Evolutionary conservation across 1,284 basidiomycete species (phyloP).

Genomic region (Vanrija pseudolonga): DNA sequence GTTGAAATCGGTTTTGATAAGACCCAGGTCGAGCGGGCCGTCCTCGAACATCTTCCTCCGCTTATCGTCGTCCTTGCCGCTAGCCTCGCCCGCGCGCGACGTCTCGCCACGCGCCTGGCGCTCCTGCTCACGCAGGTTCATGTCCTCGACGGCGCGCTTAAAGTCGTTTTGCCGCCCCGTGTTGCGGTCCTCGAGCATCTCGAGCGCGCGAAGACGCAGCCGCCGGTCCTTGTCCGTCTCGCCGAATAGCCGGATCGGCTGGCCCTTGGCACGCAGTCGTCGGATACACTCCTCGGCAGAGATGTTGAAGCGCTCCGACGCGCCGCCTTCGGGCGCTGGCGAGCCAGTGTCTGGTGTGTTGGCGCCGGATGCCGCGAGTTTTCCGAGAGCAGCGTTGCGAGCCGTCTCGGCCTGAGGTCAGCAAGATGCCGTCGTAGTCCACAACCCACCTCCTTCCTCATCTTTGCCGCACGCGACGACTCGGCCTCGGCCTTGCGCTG

Average conservation of each 20-base stretch:
- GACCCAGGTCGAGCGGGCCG: conserved; percentile 58
- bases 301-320: conserved; percentile 68
- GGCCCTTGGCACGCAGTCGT: conserved; percentile 81
- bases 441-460: conserved; percentile 42
- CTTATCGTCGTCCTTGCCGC: conserved; percentile 2
- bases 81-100: neutral
- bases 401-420: conserved; percentile 27
- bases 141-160: conserved; percentile 81
- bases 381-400: conserved; percentile 22
- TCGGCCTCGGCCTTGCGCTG: conserved; percentile 47
- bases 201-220: conserved; percentile 82
- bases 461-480: conserved; percentile 20
- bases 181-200: conserved; percentile 86
- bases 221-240: conserved; percentile 92
- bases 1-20: conserved; percentile 90
- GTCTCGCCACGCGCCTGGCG: conserved; percentile 31
- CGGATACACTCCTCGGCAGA: conserved; percentile 89
- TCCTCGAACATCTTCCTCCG: conserved; percentile 7
- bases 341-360: conserved; percentile 19
- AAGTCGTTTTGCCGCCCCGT: conserved; percentile 71
- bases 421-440: neutral
- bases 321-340: conserved; percentile 31
- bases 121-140: conserved; percentile 63
- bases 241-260: conserved; percentile 91
- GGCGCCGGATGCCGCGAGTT: conserved; percentile 19